Evolutionary conservation across 331 rosid species (phyloP).

Genomic region (Quercus lobata): DNA sequence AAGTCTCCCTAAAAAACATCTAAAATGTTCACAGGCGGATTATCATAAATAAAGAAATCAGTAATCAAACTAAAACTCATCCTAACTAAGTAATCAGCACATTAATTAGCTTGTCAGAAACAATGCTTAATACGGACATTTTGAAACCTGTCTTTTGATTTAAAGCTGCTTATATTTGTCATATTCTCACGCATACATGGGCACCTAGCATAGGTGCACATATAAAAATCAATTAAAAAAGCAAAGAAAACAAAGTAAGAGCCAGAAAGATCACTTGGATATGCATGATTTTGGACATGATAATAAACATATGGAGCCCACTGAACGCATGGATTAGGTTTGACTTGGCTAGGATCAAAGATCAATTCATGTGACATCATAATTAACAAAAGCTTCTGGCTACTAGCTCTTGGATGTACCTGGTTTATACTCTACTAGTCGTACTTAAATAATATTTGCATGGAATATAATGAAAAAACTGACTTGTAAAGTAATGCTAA

Average conservation of each 20-base stretch:
- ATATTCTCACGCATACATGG: too few species aligned
- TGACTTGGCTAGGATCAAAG: slow-evolving; percentile 47
- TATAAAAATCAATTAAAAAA: background rate
- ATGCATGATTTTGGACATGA: background rate
- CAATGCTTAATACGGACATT: too few species aligned
- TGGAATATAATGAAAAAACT: background rate
- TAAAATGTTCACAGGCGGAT: too few species aligned
- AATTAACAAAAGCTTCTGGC: slow-evolving; percentile 36
- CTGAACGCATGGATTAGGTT: slow-evolving; percentile 52
- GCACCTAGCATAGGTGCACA: background rate
- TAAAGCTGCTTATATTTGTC: too few species aligned
- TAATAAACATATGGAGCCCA: slow-evolving; percentile 23
- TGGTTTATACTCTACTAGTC: background rate
- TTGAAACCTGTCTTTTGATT: too few species aligned
- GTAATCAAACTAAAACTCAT: too few species aligned
- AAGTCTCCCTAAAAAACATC: too few species aligned
- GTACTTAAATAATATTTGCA: slow-evolving; percentile 6
- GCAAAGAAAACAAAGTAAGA: slow-evolving; percentile 11
- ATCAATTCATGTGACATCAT: slow-evolving; percentile 55
- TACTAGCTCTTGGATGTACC: slow-evolving; percentile 20
- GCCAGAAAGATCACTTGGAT: background rate
- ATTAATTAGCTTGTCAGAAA: too few species aligned
- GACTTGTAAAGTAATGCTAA: background rate
- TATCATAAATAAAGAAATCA: too few species aligned
- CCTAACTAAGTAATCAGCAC: too few species aligned